Conservation (phyloP, 768 basidiomycete genomes). For the Tulasnella sp. region DNA sequence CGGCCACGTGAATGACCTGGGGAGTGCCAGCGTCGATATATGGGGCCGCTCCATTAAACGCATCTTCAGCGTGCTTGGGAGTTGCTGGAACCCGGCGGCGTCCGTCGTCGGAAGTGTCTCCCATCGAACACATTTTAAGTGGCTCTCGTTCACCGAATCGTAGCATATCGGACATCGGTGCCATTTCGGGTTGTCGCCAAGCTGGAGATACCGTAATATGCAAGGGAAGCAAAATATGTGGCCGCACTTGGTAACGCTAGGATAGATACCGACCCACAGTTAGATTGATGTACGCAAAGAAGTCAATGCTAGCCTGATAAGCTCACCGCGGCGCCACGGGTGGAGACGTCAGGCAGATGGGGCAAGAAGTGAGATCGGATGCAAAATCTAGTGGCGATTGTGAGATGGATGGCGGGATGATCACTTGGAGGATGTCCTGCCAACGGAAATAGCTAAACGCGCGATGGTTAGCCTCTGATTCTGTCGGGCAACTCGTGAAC, state of each 20-base stretch:
- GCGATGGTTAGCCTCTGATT: constrained; percentile 12
- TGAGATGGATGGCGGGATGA: constrained; percentile 53
- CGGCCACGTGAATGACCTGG: constrained; percentile 86
- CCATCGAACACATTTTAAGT: constrained; percentile 92
- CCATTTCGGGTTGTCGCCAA: constrained; percentile 74
- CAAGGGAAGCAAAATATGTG: constrained; percentile 97
- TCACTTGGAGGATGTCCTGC: constrained; percentile 89
- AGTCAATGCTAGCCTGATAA: constrained; percentile 4
- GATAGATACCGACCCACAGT: neutral
- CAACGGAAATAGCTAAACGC: constrained; percentile 77
- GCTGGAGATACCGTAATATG: constrained; percentile 79
- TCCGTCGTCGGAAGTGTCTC: constrained; percentile 21
- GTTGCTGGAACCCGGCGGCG: neutral
- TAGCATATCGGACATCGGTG: constrained; percentile 93
- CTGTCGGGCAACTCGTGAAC: constrained; percentile 25
- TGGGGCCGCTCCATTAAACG: constrained; percentile 86
- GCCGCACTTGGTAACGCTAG: constrained; percentile 85
- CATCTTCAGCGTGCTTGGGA: constrained; percentile 46
- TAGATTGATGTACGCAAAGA: constrained; percentile 14
- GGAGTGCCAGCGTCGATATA: constrained; percentile 89
- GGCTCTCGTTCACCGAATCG: constrained; percentile 80
- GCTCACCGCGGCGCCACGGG: constrained; percentile 62
- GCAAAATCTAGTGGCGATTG: constrained; percentile 54
- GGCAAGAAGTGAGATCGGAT: constrained; percentile 53
- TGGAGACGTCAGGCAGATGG: constrained; percentile 79